Evolutionary conservation across 2,329 filamentous ascomycete species (phyloP).

Genomic region (Stachybotrys chartarum): DNA sequence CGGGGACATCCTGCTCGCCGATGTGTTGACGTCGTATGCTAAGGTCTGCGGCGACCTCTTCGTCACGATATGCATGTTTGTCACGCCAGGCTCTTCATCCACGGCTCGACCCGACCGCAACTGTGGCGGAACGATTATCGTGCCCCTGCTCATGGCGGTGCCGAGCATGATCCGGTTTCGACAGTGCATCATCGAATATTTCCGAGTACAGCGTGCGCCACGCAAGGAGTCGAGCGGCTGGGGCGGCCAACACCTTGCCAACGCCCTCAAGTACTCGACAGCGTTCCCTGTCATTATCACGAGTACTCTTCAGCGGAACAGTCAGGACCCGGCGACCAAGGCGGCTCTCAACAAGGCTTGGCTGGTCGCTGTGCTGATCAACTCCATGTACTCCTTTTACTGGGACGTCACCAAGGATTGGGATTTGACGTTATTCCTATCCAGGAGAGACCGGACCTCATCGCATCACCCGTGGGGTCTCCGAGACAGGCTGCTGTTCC

Average conservation of each 20-base stretch:
- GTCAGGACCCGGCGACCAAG: slow-evolving; percentile 32
- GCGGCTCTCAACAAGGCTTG: slow-evolving; percentile 49
- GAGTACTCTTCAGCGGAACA: slow-evolving; percentile 63
- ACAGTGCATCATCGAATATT: slow-evolving; percentile 86
- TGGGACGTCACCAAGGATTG: slow-evolving; percentile 97
- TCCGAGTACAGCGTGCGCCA: slow-evolving; percentile 57
- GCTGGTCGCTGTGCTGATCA: slow-evolving; percentile 67
- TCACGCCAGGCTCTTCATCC: slow-evolving; percentile 61
- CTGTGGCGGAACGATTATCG: slow-evolving; percentile 71
- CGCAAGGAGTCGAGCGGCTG: slow-evolving; percentile 54
- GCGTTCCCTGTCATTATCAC: slow-evolving; percentile 89
- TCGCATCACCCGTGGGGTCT: slow-evolving; percentile 70
- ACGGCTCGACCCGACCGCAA: slow-evolving; percentile 74
- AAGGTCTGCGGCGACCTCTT: slow-evolving; percentile 88
- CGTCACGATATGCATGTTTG: slow-evolving; percentile 86
- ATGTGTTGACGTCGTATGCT: slow-evolving; percentile 90
- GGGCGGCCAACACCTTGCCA: slow-evolving; percentile 84
- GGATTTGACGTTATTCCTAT: slow-evolving; percentile 79
- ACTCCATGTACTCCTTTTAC: slow-evolving; percentile 94
- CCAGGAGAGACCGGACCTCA: slow-evolving; percentile 46
- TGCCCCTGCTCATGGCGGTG: slow-evolving; percentile 76
- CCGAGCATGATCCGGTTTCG: slow-evolving; percentile 82
- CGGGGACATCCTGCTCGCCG: slow-evolving; percentile 85
- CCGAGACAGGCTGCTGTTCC: slow-evolving; percentile 66
- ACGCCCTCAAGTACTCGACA: slow-evolving; percentile 90